Evolutionary conservation across 2,329 filamentous ascomycete species (phyloP), one percentile per base, ranked within the genome.

Genomic region (Dactylella cylindrospora): DNA sequence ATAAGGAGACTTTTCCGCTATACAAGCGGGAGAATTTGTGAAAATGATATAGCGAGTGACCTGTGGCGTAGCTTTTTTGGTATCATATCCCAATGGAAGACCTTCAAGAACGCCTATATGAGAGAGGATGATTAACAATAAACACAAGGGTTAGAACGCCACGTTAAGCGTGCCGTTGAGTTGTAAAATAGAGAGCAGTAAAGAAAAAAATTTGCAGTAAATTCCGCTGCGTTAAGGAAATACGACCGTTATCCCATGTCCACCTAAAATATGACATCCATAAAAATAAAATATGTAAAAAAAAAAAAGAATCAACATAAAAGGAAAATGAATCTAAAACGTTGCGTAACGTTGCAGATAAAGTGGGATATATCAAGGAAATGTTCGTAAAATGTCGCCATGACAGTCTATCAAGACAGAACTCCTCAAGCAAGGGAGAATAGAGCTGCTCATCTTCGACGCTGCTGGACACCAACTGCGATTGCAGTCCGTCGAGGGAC

Each of bases 41-140:
- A 49, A 50, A 49, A 36, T 52, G 31, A 39, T 35, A 41, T 53
- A 61, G 57, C 57, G 57, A 62, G 57, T 62, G 57, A 62, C 57
- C 57, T 62, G 49, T 53, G 57, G 57, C 57, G 57, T 62, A 44
- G 50, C 49, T 49, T 62, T 62, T 62, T 62, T 62, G 57, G 57
- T 62, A 62, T 62, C 57, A 62, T 62, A 62, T 62, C 57, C 49
- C 53, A 62, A 62, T 62, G 49, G 57, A 62, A 62, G 44, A 53
- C 57, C 49, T 49, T 62, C 43, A 62, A 62, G 49, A 62, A 62
- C 57, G 57, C 57, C 57, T 62, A 31, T 62, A 62, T 54, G 49
- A 57, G 28, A 40, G 40, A 51, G 47, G 26, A 47, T 36, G 40
- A 62, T 54, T 49, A 54, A 47, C 47, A 62, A 46, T 29, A 49